Evolutionary conservation across 2,329 filamentous ascomycete species (phyloP), one percentile per base, ranked within the genome.

Genomic region (Colletotrichum incanum): DNA sequence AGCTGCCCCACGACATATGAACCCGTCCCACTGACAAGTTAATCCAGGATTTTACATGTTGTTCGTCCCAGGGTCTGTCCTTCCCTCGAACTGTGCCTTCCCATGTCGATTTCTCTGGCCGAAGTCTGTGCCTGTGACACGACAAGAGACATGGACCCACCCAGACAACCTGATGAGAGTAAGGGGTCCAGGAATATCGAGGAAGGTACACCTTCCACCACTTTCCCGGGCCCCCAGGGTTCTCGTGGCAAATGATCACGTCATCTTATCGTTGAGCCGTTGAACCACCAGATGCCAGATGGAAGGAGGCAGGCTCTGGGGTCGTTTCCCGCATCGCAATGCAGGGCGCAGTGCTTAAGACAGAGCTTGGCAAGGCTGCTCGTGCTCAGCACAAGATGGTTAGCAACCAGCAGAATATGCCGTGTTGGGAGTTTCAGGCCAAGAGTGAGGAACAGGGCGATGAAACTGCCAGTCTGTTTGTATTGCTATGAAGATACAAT

Each of bases 71-170:
- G 18, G 12, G 3, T 7, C 20, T 39, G 54, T 41, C 54, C n/a
- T 58, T 41, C 54, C 34, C 54, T 26, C 54, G 28, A 31, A 31
- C 20, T 39, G 54, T 23, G 26, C 54, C n/a, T 58, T 41, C 54
- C 34, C 54, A 18, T 34, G 8, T 18, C 54, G 2, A 39, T 23
- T 14, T 26, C 16, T 18, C 11, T 12, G 23, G 47, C 11, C 47
- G n/a, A 26, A 14, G 12, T n/a, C 47, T 28, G 12, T 9, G 23
- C 5, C 12, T 12, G 34, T 16, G 52, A 23, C 28, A n/a, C 28
- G 20, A 26, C 20, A 16, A 16, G 26, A 18, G 7, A 37, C 52
- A 55, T 7, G 12, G 2, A 37, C 20, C 34, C 54, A 39, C 34
- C 12, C 12, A 14, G 3, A 56, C 34, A 39, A 5, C 11, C 31